A percentile compares a stretch with the other conserved stretches of the same genome.
Evolutionary conservation across 805 yeast genomes (phyloP).

Genomic region (Metschnikowia lunata): DNA sequence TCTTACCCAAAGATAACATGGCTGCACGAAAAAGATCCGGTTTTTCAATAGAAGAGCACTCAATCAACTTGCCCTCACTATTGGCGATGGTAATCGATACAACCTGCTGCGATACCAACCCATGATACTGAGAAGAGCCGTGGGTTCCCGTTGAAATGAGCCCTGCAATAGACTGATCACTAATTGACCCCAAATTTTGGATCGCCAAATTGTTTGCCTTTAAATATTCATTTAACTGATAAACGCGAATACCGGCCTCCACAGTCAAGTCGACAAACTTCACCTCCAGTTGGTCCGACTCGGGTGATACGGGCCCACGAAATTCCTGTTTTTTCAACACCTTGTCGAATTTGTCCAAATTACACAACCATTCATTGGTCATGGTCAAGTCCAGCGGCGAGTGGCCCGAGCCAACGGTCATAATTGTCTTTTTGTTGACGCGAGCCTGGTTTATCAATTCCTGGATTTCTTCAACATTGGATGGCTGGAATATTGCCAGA

Average conservation of each 20-base stretch:
- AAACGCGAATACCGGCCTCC: slow-evolving; percentile 87
- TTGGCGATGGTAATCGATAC: slow-evolving; percentile 73
- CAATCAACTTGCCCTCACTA: slow-evolving; percentile 67
- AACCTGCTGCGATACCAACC: slow-evolving; percentile 81
- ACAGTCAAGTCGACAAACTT: slow-evolving; percentile 84
- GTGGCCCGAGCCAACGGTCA: slow-evolving; percentile 90
- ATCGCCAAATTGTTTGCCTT: slow-evolving; percentile 66
- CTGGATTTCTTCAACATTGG: slow-evolving; percentile 60
- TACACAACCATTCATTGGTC: slow-evolving; percentile 84
- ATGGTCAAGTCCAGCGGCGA: slow-evolving; percentile 90
- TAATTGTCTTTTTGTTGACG: slow-evolving; percentile 55
- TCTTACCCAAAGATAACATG: slow-evolving; percentile 79
- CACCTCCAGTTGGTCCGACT: slow-evolving; percentile 32
- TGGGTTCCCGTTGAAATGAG: slow-evolving; percentile 95
- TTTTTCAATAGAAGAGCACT: slow-evolving; percentile 61
- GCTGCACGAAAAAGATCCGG: slow-evolving; percentile 75
- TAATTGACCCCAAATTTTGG: slow-evolving; percentile 89
- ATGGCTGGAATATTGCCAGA: slow-evolving; percentile 74
- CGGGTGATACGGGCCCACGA: slow-evolving; percentile 31
- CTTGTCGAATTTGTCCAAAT: slow-evolving; percentile 69
- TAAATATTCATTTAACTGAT: slow-evolving; percentile 65
- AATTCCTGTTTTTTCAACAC: slow-evolving; percentile 47
- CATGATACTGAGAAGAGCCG: slow-evolving; percentile 92
- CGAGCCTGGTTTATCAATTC: slow-evolving; percentile 65
- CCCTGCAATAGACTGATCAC: slow-evolving; percentile 94